Evolutionary conservation across 495 filamentous ascomycete genomes (phyloP), one percentile per base, ranked within the genome.

Genomic region (Xylaria venustula): DNA sequence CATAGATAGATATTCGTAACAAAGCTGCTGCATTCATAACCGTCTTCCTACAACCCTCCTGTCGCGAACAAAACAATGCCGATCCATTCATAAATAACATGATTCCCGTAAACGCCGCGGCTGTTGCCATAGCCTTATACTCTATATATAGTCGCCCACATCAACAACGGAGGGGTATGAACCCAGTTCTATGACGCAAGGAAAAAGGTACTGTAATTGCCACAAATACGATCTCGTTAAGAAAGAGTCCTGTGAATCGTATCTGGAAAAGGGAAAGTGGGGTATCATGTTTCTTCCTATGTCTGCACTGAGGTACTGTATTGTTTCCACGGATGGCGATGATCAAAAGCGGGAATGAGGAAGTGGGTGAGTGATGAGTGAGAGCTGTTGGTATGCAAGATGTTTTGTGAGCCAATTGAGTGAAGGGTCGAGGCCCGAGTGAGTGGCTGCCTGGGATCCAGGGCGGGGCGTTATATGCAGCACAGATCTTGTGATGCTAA

Each of bases 401-500:
- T 14, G n/a, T 32, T 12, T 34, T 45, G 6, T 3, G 11, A 36
- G 7, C 26, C 26, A 25, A 52, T 40, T 20, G 57, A 26, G 37
- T 11, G 2, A 26, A 11, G 11, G 14, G 9, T 22, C n/a, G 19
- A 34, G 37, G 32, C 23, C 47, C 9, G 25, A 17, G 37, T 22
- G 41, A 51, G 26, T 36, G 23, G 41, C 57, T 52, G 36, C 47
- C 57, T 60, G 28, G 7, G 9, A n/a, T 8, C 22, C 37, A 5
- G 9, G 26, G 19, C 3, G 40, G 19, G 3, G 47, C 2, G 3
- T 34, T 19, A n/a, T 51, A 36, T 9, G 58, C 54, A 40, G 58
- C 12, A 61, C 50, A 61, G 32, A 61, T 61, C 58, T 19, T 54
- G 58, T 61, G 50, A 54, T 48, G 54, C 58, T 19, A 23, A 14